These are phyloP conservation scores for Diutina pseudorugosa DNA, from an alignment of 1,139 yeast species.

Conservation along the genomic window DNA sequence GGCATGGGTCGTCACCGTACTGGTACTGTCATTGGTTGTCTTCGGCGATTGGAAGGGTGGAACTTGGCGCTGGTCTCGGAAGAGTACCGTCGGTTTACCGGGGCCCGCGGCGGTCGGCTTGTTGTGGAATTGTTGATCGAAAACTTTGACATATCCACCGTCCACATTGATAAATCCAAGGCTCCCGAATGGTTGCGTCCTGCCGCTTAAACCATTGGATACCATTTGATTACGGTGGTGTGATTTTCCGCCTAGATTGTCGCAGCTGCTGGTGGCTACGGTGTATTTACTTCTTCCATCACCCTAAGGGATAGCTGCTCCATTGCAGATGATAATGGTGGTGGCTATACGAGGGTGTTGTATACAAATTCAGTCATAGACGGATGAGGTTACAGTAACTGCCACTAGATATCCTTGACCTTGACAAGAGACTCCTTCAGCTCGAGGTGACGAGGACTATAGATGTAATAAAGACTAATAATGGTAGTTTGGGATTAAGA, in stretches of 20 bases:
- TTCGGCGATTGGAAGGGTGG: constrained; percentile 89
- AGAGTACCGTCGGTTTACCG: constrained; percentile 88
- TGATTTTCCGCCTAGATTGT: too few species aligned
- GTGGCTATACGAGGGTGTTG: neutral
- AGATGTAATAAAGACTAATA: too few species aligned
- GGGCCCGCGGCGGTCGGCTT: constrained; percentile 84
- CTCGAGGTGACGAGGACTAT: too few species aligned
- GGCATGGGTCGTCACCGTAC: constrained; percentile 98
- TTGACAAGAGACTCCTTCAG: too few species aligned
- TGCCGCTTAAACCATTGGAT: too few species aligned
- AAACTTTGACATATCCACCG: constrained; percentile 52
- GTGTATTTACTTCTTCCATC: neutral
- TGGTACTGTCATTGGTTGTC: constrained; percentile 90
- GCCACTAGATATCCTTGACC: too few species aligned
- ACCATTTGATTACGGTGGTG: too few species aligned
- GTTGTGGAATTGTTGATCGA: constrained; percentile 85
- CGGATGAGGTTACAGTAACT: too few species aligned
- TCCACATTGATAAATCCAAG: constrained; percentile 34
- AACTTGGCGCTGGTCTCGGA: constrained; percentile 87
- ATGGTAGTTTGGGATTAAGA: too few species aligned
- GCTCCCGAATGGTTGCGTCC: constrained; percentile 34
- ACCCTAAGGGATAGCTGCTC: too few species aligned
- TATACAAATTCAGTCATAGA: neutral
- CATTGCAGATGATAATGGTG: too few species aligned
- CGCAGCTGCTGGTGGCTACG: neutral